Evolutionary conservation across 169 alveolate species (phyloP).

Genomic region (Eimeria maxima): DNA sequence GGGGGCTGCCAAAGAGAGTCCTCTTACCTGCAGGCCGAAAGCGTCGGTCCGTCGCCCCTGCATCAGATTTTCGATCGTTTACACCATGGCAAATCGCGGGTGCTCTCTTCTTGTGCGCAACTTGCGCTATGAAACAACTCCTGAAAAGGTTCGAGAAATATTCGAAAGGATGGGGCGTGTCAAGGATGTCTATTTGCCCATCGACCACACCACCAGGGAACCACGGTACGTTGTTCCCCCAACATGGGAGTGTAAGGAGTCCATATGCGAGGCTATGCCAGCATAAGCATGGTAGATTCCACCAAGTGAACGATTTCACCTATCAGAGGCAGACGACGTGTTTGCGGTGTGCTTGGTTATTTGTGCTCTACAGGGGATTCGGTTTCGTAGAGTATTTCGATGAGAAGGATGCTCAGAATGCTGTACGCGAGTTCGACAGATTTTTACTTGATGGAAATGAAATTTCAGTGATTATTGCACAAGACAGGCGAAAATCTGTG

Average conservation of each 20-base stretch:
- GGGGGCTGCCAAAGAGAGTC: neutral
- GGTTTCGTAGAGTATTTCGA: constrained; percentile 95
- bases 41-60: neutral
- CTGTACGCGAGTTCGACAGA: constrained; percentile 92
- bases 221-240: constrained; percentile 85
- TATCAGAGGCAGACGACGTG: neutral
- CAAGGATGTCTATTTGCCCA: constrained; percentile 93
- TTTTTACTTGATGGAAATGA: constrained; percentile 93
- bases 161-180: constrained; percentile 92
- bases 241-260: neutral
- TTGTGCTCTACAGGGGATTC: constrained; percentile 89
- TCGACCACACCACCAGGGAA: constrained; percentile 89
- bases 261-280: neutral
- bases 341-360: neutral
- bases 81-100: constrained; percentile 84
- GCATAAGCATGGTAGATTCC: neutral
- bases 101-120: constrained; percentile 90
- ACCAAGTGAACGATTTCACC: neutral
- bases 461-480: constrained; percentile 93
- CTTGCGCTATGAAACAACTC: constrained; percentile 90
- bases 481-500: constrained; percentile 93
- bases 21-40: neutral
- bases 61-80: neutral
- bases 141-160: constrained; percentile 90
- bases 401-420: constrained; percentile 93